Conservation (phyloP, 768 basidiomycete species). For the Podaxis pistillaris region DNA sequence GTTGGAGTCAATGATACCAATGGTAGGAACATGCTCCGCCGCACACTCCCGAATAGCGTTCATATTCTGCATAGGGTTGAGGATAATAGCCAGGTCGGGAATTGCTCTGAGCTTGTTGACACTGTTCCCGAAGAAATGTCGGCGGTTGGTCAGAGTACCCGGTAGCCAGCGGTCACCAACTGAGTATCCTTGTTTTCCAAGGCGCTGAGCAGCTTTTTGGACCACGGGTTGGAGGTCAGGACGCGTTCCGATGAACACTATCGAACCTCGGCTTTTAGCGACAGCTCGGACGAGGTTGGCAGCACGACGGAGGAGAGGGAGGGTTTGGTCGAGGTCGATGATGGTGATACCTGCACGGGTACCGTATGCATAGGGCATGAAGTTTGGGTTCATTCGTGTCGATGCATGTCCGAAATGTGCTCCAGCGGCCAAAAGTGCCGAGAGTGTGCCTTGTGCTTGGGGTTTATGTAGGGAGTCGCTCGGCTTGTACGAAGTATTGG, state of each 20-base stretch:
- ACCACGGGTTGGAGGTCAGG: slow-evolving; percentile 74
- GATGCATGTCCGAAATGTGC: slow-evolving; percentile 92
- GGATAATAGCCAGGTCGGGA: slow-evolving; percentile 88
- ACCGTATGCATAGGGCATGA: slow-evolving; percentile 91
- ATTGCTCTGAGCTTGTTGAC: slow-evolving; percentile 53
- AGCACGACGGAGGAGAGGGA: slow-evolving; percentile 88
- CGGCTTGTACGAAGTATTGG: slow-evolving; percentile 69
- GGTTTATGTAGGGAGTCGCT: slow-evolving; percentile 70
- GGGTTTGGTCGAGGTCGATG: slow-evolving; percentile 92
- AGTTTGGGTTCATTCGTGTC: slow-evolving; percentile 84
- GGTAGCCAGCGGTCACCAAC: slow-evolving; percentile 91
- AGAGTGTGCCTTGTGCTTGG: slow-evolving; percentile 70
- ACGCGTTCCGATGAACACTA: slow-evolving; percentile 90
- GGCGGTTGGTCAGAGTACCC: slow-evolving; percentile 90
- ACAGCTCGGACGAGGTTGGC: slow-evolving; percentile 84
- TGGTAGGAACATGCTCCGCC: slow-evolving; percentile 84
- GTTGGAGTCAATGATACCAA: slow-evolving; percentile 93
- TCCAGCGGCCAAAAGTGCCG: slow-evolving; percentile 87
- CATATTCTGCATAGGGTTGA: slow-evolving; percentile 84
- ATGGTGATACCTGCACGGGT: slow-evolving; percentile 85
- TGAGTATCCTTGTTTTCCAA: slow-evolving; percentile 80
- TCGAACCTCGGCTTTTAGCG: slow-evolving; percentile 74
- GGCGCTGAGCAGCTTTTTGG: slow-evolving; percentile 72
- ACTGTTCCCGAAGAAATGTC: slow-evolving; percentile 66
- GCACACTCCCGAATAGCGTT: slow-evolving; percentile 92